Evolutionary conservation across 2,329 filamentous ascomycete genomes (phyloP).

Genomic region (Tricladium varicosporioides): DNA sequence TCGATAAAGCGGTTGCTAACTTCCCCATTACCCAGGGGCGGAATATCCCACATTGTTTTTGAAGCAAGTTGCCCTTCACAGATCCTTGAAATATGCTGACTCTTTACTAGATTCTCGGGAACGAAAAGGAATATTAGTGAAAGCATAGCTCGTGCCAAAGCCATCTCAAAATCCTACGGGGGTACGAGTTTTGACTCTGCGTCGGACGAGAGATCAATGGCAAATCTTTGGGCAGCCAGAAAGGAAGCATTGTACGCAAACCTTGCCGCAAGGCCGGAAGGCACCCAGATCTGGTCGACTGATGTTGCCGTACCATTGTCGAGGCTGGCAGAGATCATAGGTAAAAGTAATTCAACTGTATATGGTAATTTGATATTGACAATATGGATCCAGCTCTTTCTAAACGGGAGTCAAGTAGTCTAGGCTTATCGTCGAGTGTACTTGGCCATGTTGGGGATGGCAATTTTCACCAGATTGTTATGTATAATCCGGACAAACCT

Average conservation of each 20-base stretch:
- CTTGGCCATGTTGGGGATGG: conserved; percentile 88
- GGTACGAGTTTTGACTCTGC: conserved; percentile 73
- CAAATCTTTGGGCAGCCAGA: conserved; percentile 73
- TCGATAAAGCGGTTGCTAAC: no score
- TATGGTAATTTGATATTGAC: not conserved
- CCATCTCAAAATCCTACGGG: conserved; percentile 61
- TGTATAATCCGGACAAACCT: conserved; percentile 73
- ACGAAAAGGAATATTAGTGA: conserved; percentile 72
- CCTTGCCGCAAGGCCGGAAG: conserved; percentile 62
- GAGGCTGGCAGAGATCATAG: conserved; percentile 68
- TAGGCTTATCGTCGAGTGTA: conserved; percentile 81
- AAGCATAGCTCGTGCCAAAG: conserved; percentile 66
- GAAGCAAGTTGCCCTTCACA: conserved; percentile 44
- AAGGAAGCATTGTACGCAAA: conserved; percentile 82
- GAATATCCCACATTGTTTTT: conserved; percentile 77
- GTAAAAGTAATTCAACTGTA: conserved; percentile 67
- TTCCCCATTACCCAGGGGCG: no score
- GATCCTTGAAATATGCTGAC: not conserved
- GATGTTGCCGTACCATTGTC: conserved; percentile 81
- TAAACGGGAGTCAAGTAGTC: conserved; percentile 80
- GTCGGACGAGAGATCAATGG: conserved; percentile 64
- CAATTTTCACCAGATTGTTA: conserved; percentile 62
- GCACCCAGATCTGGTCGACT: conserved; percentile 71
- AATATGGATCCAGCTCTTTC: conserved; percentile 52
- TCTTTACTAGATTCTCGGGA: conserved; percentile 59